A percentile compares a stretch with the other conserved stretches of the same genome.
Conservation (phyloP, 2,329 filamentous ascomycete species). For the Aplosporella prunicola region DNA sequence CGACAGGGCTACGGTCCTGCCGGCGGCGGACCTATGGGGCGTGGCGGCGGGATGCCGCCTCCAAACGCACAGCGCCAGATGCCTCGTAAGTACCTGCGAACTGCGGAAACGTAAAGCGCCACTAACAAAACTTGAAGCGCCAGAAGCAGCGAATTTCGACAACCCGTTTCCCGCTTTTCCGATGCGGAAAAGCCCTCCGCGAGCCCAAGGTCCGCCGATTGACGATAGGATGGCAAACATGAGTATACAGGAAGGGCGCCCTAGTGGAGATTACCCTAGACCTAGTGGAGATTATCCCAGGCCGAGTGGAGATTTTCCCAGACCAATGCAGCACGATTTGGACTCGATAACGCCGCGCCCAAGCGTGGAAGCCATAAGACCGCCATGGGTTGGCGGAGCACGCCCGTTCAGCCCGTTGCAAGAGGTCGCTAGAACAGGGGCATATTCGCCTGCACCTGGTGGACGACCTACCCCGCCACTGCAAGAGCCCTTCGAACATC, state of each 20-base stretch:
- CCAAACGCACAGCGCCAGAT: constrained; percentile 10
- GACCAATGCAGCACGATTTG: too few species aligned
- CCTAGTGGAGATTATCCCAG: constrained; percentile 8
- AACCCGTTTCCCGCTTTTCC: constrained; percentile 42
- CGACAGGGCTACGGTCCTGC: constrained; percentile 3
- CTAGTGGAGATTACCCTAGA: background rate
- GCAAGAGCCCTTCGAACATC: constrained; percentile 13
- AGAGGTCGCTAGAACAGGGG: background rate
- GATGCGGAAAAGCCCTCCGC: constrained; percentile 18
- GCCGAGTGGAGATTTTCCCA: background rate
- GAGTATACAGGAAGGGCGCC: constrained; percentile 17
- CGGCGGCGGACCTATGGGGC: constrained; percentile 8
- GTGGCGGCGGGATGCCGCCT: constrained; percentile 1
- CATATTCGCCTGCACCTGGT: too few species aligned
- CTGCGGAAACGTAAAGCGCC: background rate
- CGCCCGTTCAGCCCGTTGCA: background rate
- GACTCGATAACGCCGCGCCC: too few species aligned
- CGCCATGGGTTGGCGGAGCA: background rate
- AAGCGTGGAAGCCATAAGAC: background rate
- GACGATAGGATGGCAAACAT: constrained; percentile 28
- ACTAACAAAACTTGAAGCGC: constrained; percentile 17
- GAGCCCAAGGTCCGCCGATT: constrained; percentile 18
- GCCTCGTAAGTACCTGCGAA: constrained; percentile 3
- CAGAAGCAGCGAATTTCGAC: constrained; percentile 26
- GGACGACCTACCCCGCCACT: too few species aligned